Percentiles rank a stretch among this genome's conserved stretches.
These are phyloP conservation scores for Rhododendron mucronatum DNA, from an alignment of 148 eudicot species.

Conservation along the genomic window DNA sequence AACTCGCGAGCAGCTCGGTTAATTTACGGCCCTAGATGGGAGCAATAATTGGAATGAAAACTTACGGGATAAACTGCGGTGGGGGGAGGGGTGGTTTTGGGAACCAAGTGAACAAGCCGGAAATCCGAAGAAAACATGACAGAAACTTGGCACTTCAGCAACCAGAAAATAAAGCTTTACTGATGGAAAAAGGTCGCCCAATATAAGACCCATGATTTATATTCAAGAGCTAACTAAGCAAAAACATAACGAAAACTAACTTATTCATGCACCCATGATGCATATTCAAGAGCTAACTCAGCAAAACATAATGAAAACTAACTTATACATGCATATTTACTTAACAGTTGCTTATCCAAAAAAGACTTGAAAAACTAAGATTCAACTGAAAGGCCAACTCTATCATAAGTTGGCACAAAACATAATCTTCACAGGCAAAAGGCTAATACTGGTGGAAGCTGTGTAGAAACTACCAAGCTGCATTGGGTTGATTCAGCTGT, in stretches of 20 bases:
- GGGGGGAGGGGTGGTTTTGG: too few species aligned
- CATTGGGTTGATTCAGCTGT: conserved; percentile 9
- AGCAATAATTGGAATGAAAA: too few species aligned
- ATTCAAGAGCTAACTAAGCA: neutral
- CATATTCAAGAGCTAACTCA: neutral
- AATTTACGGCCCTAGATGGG: too few species aligned
- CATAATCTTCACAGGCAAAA: neutral
- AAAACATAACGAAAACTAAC: neutral
- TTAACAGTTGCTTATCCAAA: neutral
- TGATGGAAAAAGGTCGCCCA: neutral
- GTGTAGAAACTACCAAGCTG: neutral
- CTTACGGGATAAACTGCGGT: too few species aligned
- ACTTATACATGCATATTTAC: neutral
- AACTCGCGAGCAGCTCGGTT: too few species aligned
- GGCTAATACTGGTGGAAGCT: neutral
- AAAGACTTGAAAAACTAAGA: neutral
- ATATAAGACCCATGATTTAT: neutral
- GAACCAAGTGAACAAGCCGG: neutral
- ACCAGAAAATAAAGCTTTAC: neutral
- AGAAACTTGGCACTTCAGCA: neutral
- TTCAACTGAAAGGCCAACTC: neutral
- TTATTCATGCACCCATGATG: neutral
- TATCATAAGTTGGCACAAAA: neutral
- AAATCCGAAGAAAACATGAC: neutral
- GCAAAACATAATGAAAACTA: neutral